Base-by-base conservation (phyloP, 306 rosid species). In the Gastrolobium villosum region DNA sequence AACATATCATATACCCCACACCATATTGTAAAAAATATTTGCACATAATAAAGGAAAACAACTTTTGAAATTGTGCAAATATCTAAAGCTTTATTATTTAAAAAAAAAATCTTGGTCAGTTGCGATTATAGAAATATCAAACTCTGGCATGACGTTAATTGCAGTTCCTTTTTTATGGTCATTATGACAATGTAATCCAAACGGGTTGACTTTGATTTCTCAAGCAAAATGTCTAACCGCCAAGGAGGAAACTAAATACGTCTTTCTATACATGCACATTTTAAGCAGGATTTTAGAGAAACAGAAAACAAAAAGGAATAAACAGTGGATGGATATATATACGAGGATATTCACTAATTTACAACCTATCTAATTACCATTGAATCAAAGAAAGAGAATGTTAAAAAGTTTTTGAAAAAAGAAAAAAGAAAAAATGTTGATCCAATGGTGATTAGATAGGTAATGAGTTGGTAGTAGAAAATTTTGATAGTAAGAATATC, bases 151-250 rank as follows among this genome's bases (percentile, higher is more conserved):
- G 68, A 59, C 32, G 34, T 57, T 59, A 59, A 7, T 74, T 36
- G n/a, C 45, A 44, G 43, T 56, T 20, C 73, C 65, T 4, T 65
- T 76, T 65, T 40, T 34, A 52, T 53, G 43, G 63, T 53, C 48
- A 65, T 65, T 43, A 41, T n/a, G 66, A 54, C 48, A 65, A 52
- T 65, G 30, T 26, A 52, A 76, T 40, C 53, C 26, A 64, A 65
- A 76, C 20, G 31, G 30, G 20, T 65, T 76, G 74, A 65, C 81
- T 76, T 76, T 76, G 66, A 76, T 65, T 39, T 76, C 26, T 30
- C n/a, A 54, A 15, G 13, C 10, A 31, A 30, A n/a, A 30, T 5
- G 36, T 65, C 81, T 53, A 30, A 77, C 66, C 68, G 56, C 68
- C 66, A 53, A 65, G 41, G 66, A 15, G 20, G 67, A 75, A 31